Evolutionary conservation across 495 filamentous ascomycete species (phyloP).

Genomic region (Penicillium flavigenum): DNA sequence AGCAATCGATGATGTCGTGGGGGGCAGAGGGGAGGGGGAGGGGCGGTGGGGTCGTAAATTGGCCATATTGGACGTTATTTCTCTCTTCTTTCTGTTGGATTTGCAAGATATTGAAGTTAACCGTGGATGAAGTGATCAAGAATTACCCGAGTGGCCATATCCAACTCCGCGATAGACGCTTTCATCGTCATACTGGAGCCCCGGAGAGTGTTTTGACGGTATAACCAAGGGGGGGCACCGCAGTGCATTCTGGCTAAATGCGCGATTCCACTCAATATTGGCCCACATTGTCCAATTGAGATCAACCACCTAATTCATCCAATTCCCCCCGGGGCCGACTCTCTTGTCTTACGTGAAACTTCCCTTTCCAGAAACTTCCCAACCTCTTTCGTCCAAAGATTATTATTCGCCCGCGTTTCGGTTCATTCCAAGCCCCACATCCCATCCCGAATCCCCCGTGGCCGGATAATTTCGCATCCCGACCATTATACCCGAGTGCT

Average conservation of each 20-base stretch:
- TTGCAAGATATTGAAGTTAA: too few species aligned
- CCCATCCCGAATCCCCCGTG: conserved; percentile 1
- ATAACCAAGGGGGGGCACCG: background rate
- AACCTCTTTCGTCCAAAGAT: background rate
- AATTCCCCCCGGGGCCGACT: background rate
- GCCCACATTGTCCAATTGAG: background rate
- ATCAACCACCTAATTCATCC: background rate
- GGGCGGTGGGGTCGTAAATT: background rate
- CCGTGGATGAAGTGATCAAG: background rate
- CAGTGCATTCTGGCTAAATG: conserved; percentile 26
- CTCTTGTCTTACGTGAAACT: background rate
- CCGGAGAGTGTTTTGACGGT: background rate
- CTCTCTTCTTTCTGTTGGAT: too few species aligned
- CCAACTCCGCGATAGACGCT: background rate
- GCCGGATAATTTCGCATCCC: conserved; percentile 22
- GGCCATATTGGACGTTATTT: background rate
- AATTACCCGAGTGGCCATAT: conserved; percentile 7
- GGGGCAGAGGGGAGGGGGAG: conserved; percentile 7
- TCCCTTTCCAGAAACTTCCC: conserved; percentile 20
- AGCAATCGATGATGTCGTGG: conserved; percentile 24
- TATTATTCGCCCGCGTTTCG: conserved; percentile 10
- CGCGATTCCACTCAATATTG: background rate
- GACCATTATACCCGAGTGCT: conserved; percentile 24
- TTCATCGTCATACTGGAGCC: conserved; percentile 2
- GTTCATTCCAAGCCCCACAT: conserved; percentile 9